Percentiles rank a stretch among this genome's conserved stretches.
Evolutionary conservation across 2,329 filamentous ascomycete species (phyloP).

Genomic region (Xylariaceae sp.): DNA sequence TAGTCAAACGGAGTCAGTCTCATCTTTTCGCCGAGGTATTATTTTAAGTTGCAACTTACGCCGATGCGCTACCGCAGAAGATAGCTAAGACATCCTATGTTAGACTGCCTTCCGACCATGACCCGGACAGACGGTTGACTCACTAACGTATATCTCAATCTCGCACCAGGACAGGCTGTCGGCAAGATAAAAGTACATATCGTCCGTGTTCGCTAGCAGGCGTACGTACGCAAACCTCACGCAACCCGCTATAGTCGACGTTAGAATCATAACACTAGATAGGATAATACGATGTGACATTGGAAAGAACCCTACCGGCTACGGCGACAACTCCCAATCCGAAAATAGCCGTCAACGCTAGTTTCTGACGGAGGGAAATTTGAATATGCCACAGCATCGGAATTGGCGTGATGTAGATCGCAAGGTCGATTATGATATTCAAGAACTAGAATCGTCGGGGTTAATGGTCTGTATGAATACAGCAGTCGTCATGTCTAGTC

Average conservation of each 20-base stretch:
- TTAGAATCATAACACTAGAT: background rate
- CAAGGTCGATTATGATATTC: conserved; percentile 13
- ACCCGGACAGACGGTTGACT: background rate
- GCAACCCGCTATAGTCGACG: conserved; percentile 6
- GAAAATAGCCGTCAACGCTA: conserved; percentile 7
- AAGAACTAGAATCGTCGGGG: background rate
- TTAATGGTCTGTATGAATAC: background rate
- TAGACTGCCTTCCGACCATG: too few species aligned
- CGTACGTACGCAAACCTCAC: conserved; percentile 16
- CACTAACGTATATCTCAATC: conserved; percentile 16
- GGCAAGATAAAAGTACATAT: conserved; percentile 14
- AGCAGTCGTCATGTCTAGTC: background rate
- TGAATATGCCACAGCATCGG: conserved; percentile 16
- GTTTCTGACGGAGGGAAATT: conserved; percentile 5
- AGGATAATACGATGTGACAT: background rate
- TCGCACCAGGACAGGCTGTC: conserved; percentile 19
- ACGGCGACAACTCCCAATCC: conserved; percentile 11
- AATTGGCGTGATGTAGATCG: conserved; percentile 13
- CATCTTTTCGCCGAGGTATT: background rate
- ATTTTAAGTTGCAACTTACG: background rate
- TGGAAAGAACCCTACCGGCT: conserved; percentile 4
- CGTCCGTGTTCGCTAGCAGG: conserved; percentile 7
- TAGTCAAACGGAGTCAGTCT: background rate
- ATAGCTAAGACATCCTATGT: conserved; percentile 2
- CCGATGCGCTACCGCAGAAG: conserved; percentile 12